Base-by-base conservation (phyloP, 2,329 filamentous ascomycete species). In the Pyrenochaeta sp. region DNA sequence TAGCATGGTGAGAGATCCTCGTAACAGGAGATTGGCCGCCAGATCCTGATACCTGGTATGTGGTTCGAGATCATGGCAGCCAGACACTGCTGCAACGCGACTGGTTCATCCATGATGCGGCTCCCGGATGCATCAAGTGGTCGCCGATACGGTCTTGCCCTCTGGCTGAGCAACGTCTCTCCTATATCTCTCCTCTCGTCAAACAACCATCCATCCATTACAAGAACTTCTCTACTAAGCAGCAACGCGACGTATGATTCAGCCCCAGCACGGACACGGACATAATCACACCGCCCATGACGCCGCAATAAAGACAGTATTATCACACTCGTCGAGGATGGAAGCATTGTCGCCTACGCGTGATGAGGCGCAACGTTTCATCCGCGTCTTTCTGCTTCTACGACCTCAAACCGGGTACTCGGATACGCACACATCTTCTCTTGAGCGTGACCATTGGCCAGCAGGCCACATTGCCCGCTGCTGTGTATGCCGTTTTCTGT, bases 401-500 rank as follows among this genome's bases (percentile, higher is more conserved):
- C 36, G 44, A 59, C 57, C 63, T 55, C 55, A 25, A 65, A 72
- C 72, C 72, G 43, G 72, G 72, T 71, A 65, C 43, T 52, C 60
- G 72, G 72, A 59, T 59, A 40, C 37, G 27, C 30, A 45, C 52
- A 49, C 39, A 57, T 54, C 42, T 48, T 50, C 44, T 43, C 53
- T 43, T 28, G 24, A 24, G 62, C 50, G 52, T 60, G 55, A 56
- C 51, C 19, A 63, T 68, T 67, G 67, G 69, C 48, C 50, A 54
- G 42, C 55, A 50, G 50, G 47, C 50, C 52, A 62, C 53, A 54
- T 19, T 34, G 50, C 28, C 51, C 56, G 40, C 68, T 69, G 69
- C 63, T 58, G 74, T 75, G 72, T 64, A 59, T 74, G 66, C 73
- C 73, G 75, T 77, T 77, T 76, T 67, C 69, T 73, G 75, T 77